These are phyloP conservation scores for Colletotrichum cuscutae DNA, from an alignment of 2,329 filamentous ascomycete genomes.

Conservation along the genomic window DNA sequence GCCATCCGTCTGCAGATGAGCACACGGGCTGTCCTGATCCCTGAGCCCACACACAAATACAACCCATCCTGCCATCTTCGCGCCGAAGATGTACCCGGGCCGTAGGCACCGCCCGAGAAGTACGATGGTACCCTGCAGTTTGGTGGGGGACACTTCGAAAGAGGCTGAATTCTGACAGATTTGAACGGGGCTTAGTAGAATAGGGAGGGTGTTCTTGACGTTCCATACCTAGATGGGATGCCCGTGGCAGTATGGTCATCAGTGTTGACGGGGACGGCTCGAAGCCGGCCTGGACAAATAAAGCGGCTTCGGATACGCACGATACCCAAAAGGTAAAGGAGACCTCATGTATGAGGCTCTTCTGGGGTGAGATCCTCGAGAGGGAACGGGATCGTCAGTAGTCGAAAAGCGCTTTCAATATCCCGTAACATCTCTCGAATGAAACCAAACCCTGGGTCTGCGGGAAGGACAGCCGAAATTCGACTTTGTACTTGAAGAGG, in stretches of 20 bases:
- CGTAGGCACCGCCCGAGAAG: background rate
- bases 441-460: background rate
- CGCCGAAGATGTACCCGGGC: background rate
- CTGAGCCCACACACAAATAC: background rate
- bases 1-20: slow-evolving; percentile 1
- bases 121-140: background rate
- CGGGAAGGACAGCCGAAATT: background rate
- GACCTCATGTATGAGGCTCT: slow-evolving; percentile 12
- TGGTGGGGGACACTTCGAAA: background rate
- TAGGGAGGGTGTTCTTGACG: background rate
- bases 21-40: background rate
- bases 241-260: background rate
- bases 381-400: background rate
- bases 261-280: background rate
- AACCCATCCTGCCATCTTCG: background rate
- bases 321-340: background rate
- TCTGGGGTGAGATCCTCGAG: background rate
- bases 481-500: slow-evolving; percentile 22
- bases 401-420: slow-evolving; percentile 16
- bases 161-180: slow-evolving; percentile 30
- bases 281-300: background rate
- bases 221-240: background rate
- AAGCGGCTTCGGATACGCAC: slow-evolving; percentile 3
- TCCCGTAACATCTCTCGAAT: slow-evolving; percentile 12
- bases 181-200: background rate